These are phyloP conservation scores for Fusarium papillatum DNA, from an alignment of 2,329 filamentous ascomycete genomes.

Conservation along the genomic window DNA sequence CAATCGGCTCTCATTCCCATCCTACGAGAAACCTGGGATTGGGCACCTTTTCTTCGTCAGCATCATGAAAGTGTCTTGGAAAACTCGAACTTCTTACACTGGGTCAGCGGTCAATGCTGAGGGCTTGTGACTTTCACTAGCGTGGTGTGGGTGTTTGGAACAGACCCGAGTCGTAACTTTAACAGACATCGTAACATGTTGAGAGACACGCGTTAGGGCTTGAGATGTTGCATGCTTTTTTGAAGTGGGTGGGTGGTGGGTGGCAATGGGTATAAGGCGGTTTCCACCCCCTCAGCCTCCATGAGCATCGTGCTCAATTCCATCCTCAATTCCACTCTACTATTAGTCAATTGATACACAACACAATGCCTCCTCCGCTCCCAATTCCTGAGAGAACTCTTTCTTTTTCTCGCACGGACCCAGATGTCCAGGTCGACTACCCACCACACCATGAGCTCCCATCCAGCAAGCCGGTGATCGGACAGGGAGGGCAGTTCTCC, in stretches of 20 bases:
- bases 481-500: conserved; percentile 83
- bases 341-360: neutral
- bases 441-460: conserved; percentile 81
- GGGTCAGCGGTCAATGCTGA: neutral
- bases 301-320: neutral
- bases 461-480: conserved; percentile 76
- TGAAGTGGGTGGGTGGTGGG: neutral
- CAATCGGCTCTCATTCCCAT: neutral
- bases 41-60: neutral
- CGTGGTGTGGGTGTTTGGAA: neutral
- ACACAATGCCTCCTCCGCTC: conserved; percentile 23
- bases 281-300: neutral
- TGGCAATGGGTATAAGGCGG: neutral
- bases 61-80: conserved; percentile 2
- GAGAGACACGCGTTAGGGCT: neutral
- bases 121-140: neutral
- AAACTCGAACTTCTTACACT: neutral
- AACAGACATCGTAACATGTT: neutral
- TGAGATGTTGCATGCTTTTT: neutral
- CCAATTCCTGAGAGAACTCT: conserved; percentile 21
- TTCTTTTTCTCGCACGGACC: conserved; percentile 81
- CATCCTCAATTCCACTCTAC: neutral
- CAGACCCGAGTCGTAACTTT: neutral
- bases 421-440: conserved; percentile 83
- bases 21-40: neutral